Evolutionary conservation across 305 asterid genomes (phyloP).

Genomic region (Fraxinus velutina): DNA sequence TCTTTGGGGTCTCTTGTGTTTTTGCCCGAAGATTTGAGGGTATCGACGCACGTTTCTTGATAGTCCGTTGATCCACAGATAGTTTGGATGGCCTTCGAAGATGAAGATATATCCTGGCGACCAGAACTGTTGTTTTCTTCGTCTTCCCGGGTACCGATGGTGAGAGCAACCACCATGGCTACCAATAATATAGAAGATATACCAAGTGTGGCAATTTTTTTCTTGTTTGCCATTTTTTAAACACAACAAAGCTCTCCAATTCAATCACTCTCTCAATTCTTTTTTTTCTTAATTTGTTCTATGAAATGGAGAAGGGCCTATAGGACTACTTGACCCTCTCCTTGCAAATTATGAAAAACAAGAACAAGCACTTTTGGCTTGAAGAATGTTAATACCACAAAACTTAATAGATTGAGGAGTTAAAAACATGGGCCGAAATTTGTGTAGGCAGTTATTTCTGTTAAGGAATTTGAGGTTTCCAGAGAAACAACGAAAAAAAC

Average conservation of each 20-base stretch:
- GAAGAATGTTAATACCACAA: not conserved
- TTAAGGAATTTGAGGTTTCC: not conserved
- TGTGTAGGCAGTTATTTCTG: not conserved
- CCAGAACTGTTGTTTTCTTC: not conserved
- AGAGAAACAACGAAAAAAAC: not conserved
- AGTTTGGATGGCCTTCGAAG: slow-evolving; percentile 23
- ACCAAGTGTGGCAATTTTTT: slow-evolving; percentile 4
- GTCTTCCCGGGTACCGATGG: not conserved
- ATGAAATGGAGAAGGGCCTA: slow-evolving; percentile 2
- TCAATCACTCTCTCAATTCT: not conserved
- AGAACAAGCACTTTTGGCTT: not conserved
- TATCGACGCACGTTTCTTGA: slow-evolving; percentile 27
- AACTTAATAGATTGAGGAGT: not conserved
- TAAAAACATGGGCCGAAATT: not conserved
- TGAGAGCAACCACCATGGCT: slow-evolving; percentile 9
- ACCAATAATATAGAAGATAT: not conserved
- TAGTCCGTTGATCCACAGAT: slow-evolving; percentile 32
- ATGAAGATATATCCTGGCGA: not conserved
- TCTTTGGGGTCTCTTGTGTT: slow-evolving; percentile 24
- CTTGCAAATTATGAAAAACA: slow-evolving; percentile 1
- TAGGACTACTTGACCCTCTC: not conserved
- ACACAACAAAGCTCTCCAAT: not conserved
- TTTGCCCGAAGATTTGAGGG: slow-evolving; percentile 25
- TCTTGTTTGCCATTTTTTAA: slow-evolving; percentile 1
- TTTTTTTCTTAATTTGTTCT: not conserved